Percentiles rank a stretch among this genome's conserved stretches.
Conservation (phyloP, 257 asterid genomes). For the Ilex aquifolium region DNA sequence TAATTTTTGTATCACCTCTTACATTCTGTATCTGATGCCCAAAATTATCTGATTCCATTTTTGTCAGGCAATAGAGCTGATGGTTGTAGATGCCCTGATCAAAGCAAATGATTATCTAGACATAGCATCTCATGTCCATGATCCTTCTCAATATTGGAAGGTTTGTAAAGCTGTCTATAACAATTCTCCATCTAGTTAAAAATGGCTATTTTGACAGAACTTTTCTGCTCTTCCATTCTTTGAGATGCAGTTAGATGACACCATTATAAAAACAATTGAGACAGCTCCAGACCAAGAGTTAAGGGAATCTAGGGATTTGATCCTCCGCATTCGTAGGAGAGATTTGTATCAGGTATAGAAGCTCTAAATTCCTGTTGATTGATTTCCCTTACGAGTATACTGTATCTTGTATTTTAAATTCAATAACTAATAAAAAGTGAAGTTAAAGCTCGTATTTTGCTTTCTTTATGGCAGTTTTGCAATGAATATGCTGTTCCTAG, state of each 20-base stretch:
- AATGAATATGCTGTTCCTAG: slow-evolving; percentile 91
- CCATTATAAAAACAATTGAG: slow-evolving; percentile 80
- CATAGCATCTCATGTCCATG: slow-evolving; percentile 72
- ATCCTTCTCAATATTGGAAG: slow-evolving; percentile 93
- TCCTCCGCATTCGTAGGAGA: slow-evolving; percentile 81
- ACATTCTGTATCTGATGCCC: background rate
- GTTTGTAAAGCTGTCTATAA: slow-evolving; percentile 31
- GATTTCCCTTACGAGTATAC: too few relatives aligned
- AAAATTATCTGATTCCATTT: background rate
- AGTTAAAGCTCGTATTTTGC: too few relatives aligned
- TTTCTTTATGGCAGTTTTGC: slow-evolving; percentile 51
- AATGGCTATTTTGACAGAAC: background rate
- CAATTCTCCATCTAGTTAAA: slow-evolving; percentile 1
- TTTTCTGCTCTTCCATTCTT: slow-evolving; percentile 3
- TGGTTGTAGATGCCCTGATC: slow-evolving; percentile 87
- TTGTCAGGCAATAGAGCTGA: slow-evolving; percentile 79
- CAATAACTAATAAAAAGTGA: too few relatives aligned
- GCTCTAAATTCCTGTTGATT: background rate
- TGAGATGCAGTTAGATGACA: slow-evolving; percentile 72
- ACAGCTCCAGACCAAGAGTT: slow-evolving; percentile 71
- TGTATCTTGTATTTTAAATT: too few relatives aligned
- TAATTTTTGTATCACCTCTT: background rate
- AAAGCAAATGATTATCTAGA: slow-evolving; percentile 66
- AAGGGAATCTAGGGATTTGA: slow-evolving; percentile 75
- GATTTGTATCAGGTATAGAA: slow-evolving; percentile 71